Percentiles rank a stretch among this genome's conserved stretches.
These are phyloP conservation scores for Colletotrichum noveboracense DNA, from an alignment of 2,329 filamentous ascomycete genomes.

Conservation along the genomic window DNA sequence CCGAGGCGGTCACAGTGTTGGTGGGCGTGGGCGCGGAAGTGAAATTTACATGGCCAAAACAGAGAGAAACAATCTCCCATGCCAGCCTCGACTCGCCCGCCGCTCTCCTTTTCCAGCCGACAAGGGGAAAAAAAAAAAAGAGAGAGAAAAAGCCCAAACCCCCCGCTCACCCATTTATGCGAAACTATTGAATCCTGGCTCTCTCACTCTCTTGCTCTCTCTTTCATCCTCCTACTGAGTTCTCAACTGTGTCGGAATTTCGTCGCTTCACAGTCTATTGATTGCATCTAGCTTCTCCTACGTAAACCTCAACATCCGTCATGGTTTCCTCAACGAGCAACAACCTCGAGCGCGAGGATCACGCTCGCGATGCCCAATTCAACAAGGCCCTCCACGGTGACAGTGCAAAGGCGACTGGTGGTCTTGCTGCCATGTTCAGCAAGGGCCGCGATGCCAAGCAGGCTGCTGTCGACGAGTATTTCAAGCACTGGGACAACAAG, in stretches of 20 bases:
- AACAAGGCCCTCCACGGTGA: slow-evolving; percentile 84
- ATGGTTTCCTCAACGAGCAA: slow-evolving; percentile 47
- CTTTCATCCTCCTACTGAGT: neutral
- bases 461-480: slow-evolving; percentile 82
- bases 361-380: slow-evolving; percentile 86
- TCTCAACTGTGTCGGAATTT: neutral
- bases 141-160: neutral
- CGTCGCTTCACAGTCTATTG: neutral
- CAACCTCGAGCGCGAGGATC: slow-evolving; percentile 80
- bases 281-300: neutral
- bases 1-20: neutral
- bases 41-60: slow-evolving; percentile 1
- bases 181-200: neutral
- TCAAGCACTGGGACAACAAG: slow-evolving; percentile 92
- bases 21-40: neutral
- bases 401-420: slow-evolving; percentile 72
- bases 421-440: slow-evolving; percentile 79
- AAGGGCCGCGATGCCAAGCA: slow-evolving; percentile 78
- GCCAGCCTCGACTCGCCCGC: neutral
- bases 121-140: neutral
- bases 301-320: slow-evolving; percentile 1
- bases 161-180: neutral
- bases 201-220: neutral
- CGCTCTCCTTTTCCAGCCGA: neutral
- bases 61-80: neutral